Conservation (phyloP, 164 flowering plant genomes). For the Sextonia rubra region DNA sequence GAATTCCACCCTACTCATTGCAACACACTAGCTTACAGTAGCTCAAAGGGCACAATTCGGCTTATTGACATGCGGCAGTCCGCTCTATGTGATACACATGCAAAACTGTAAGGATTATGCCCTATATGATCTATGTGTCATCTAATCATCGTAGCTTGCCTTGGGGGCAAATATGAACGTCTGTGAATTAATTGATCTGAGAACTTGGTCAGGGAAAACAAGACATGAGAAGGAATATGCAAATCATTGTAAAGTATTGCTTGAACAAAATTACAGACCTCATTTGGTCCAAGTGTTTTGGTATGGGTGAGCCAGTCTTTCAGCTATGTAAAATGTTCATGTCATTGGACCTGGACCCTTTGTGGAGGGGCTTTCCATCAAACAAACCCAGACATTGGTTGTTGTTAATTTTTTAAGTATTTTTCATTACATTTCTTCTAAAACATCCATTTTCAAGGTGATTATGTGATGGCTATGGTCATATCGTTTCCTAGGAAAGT, state of each 20-base stretch:
- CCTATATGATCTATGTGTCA: too few species aligned
- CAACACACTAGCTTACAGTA: constrained; percentile 73
- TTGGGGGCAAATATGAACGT: too few species aligned
- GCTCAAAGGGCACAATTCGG: constrained; percentile 84
- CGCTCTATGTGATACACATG: constrained; percentile 78
- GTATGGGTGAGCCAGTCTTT: background rate
- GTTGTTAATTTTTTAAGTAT: too few species aligned
- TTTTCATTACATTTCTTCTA: too few species aligned
- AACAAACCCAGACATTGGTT: too few species aligned
- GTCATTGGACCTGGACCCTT: background rate
- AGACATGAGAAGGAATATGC: background rate
- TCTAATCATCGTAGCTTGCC: too few species aligned
- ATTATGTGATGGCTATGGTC: too few species aligned
- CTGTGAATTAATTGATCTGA: background rate
- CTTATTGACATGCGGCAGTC: constrained; percentile 88
- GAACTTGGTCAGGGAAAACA: background rate
- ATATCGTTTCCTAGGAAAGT: too few species aligned
- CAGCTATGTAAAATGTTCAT: background rate
- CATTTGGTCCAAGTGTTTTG: background rate
- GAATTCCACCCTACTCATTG: constrained; percentile 87
- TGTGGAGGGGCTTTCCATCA: too few species aligned
- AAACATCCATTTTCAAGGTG: too few species aligned
- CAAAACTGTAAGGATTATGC: constrained; percentile 56
- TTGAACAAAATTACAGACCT: background rate
- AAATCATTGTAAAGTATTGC: too few species aligned